Conservation (phyloP, 257 asterid species). For the Striga asiatica region DNA sequence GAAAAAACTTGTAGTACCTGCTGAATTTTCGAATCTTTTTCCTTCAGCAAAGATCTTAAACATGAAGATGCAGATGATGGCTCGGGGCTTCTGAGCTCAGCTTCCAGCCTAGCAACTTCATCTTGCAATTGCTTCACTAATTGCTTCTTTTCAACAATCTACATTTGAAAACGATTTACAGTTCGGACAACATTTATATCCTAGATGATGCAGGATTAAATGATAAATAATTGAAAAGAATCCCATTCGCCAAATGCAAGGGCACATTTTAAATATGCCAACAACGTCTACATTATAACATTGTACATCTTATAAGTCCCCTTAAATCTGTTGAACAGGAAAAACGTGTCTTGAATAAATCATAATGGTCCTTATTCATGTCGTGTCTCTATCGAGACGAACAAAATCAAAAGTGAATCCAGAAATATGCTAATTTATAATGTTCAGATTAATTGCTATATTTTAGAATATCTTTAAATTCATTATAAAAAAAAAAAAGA, state of each 20-base stretch:
- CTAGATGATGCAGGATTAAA: not conserved
- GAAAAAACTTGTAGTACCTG: slow-evolving; percentile 36
- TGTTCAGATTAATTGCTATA: no score
- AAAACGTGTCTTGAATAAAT: not conserved
- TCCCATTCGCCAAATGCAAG: slow-evolving; percentile 5
- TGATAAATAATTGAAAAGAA: not conserved
- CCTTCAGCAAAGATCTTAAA: slow-evolving; percentile 54
- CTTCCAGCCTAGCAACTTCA: slow-evolving; percentile 89
- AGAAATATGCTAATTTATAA: no score
- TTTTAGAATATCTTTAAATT: no score
- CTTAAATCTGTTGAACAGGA: not conserved
- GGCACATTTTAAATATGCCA: slow-evolving; percentile 1
- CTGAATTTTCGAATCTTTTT: slow-evolving; percentile 75
- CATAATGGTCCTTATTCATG: not conserved
- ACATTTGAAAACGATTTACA: slow-evolving; percentile 4
- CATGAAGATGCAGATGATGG: slow-evolving; percentile 47
- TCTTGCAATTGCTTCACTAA: slow-evolving; percentile 73
- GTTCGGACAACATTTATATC: not conserved
- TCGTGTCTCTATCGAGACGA: not conserved
- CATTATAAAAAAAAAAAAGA: no score
- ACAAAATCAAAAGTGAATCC: not conserved
- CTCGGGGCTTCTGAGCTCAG: slow-evolving; percentile 82
- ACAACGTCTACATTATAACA: not conserved
- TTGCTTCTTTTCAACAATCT: slow-evolving; percentile 77
- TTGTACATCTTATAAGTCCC: not conserved